Conservation (phyloP, 805 yeast genomes). For the Ogataea methanolica region DNA sequence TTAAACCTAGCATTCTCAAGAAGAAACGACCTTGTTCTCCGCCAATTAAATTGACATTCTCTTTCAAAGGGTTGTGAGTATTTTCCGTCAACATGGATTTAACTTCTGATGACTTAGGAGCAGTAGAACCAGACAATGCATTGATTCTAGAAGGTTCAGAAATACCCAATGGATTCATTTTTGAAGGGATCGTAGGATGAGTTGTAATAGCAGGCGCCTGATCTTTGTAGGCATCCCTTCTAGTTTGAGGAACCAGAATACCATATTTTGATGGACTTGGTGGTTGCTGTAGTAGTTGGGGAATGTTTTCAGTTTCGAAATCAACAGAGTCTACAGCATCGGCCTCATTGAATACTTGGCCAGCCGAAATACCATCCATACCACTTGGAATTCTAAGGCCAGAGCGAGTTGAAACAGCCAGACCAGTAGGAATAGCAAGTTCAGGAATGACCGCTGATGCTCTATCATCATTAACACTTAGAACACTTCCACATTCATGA, state of each 20-base stretch:
- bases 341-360: background rate
- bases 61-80: background rate
- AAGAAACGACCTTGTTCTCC: slow-evolving; percentile 49
- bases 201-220: background rate
- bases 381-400: background rate
- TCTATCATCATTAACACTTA: slow-evolving; percentile 12
- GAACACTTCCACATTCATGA: slow-evolving; percentile 9
- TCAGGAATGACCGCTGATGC: slow-evolving; percentile 24
- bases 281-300: background rate
- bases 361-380: background rate
- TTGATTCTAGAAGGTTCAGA: slow-evolving; percentile 6
- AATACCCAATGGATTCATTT: slow-evolving; percentile 2
- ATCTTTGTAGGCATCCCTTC: slow-evolving; percentile 7
- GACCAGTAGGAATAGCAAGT: slow-evolving; percentile 25
- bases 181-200: background rate
- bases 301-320: background rate
- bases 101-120: background rate
- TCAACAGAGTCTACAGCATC: background rate
- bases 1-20: slow-evolving; percentile 43
- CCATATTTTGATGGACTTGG: slow-evolving; percentile 14
- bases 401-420: background rate
- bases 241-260: slow-evolving; percentile 14
- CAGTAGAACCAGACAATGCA: background rate
- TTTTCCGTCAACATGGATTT: background rate
- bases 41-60: slow-evolving; percentile 13